Conservation (phyloP, 306 rosid genomes). For the Ziziphus jujuba region DNA sequence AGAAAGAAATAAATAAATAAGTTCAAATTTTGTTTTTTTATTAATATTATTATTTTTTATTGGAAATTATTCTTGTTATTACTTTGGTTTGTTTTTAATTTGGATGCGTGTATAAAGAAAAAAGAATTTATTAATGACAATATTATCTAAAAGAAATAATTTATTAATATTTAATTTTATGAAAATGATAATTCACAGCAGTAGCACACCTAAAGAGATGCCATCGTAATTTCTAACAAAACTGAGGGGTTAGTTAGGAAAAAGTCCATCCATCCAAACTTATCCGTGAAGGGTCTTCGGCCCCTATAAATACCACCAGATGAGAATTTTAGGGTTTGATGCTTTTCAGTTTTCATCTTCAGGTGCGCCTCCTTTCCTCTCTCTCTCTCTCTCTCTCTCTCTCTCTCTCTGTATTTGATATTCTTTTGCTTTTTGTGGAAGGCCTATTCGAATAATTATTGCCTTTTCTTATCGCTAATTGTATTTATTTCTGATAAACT, state of each 20-base stretch:
- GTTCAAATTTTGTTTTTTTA: too few relatives aligned
- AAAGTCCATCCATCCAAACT: neutral
- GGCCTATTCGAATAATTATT: neutral
- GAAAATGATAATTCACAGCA: too few relatives aligned
- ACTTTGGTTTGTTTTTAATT: too few relatives aligned
- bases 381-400: conserved; percentile 18
- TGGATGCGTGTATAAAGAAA: too few relatives aligned
- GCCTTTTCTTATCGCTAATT: neutral
- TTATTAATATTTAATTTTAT: too few relatives aligned
- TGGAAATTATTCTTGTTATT: too few relatives aligned
- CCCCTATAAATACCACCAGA: conserved; percentile 1
- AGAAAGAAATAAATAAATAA: too few relatives aligned
- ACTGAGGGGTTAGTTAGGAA: neutral
- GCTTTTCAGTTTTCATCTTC: conserved; percentile 8
- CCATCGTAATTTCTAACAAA: conserved; percentile 2
- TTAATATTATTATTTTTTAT: too few relatives aligned
- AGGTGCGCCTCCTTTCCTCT: conserved; percentile 30
- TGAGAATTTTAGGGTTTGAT: conserved; percentile 29
- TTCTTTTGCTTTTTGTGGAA: neutral
- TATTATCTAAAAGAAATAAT: too few relatives aligned
- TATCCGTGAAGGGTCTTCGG: conserved; percentile 3
- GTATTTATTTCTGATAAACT: neutral
- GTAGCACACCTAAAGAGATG: too few relatives aligned
- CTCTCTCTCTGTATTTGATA: too few relatives aligned
- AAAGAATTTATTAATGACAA: too few relatives aligned